Evolutionary conservation across 495 filamentous ascomycete genomes (phyloP), one percentile per base, ranked within the genome.

Genomic region (Astrothelium subdiscretum): DNA sequence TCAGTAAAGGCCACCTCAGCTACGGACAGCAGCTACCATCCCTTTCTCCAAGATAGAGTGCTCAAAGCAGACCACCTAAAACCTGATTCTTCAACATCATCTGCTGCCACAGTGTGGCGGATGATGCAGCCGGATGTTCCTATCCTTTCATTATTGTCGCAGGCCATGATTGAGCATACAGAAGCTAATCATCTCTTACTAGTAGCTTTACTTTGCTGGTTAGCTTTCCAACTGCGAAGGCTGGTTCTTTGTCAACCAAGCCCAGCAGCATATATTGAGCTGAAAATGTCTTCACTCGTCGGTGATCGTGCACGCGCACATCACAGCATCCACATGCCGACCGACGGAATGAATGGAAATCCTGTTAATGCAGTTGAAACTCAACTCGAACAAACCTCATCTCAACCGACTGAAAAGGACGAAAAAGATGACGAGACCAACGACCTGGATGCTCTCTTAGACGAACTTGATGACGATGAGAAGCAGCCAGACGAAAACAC

Each of bases 371-470:
- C 43, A 20, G 43, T 20, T 5, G 43, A 18, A 48, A 48, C 43
- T 5, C 11, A 48, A 22, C 12, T 22, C 5, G 43, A 48, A 15
- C n/a, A 12, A 48, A 2, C 20, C n/a, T 48, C 43, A 48, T 20
- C 43, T 48, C 43, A 48, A 48, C 0, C 44, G 6, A 5, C 31
- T n/a, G 29, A 43, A 29, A 29, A 48, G 18, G 78, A 78, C 12
- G 81, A 87, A 15, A 84, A 87, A 44, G 84, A 87, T 42, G 81
- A 87, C 27, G 83, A 86, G 26, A 83, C 86, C 65, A 84, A 86
- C 75, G 84, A 90, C 68, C 88, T 96, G 62, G 87, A 92, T 69
- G 79, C 81, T 61, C 80, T 96, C 65, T 92, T 96, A 63, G 84
- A 88, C 64, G 89, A 91, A 65, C 84, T 96, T 60, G 85, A 91